Conservation (phyloP, 2,329 filamentous ascomycete genomes). For the Monosporascus sp. region DNA sequence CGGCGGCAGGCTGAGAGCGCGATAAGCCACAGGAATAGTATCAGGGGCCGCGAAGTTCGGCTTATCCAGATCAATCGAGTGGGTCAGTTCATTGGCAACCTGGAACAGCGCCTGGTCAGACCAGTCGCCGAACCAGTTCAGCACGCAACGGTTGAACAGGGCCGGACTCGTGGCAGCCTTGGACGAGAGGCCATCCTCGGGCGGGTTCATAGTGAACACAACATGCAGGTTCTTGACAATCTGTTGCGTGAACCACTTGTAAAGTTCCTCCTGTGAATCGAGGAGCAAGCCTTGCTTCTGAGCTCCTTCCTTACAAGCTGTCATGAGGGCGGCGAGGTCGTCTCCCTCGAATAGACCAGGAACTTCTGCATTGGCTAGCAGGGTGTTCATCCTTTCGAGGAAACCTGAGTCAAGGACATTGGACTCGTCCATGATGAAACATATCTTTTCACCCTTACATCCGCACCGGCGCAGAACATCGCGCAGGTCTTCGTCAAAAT, state of each 20-base stretch:
- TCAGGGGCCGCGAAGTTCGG: conserved; percentile 81
- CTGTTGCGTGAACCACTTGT: conserved; percentile 99
- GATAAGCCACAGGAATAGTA: conserved; percentile 87
- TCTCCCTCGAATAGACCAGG: conserved; percentile 99
- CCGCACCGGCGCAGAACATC: conserved; percentile 90
- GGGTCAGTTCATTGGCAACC: conserved; percentile 90
- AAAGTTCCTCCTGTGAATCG: conserved; percentile 97
- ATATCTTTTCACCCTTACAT: conserved; percentile 98
- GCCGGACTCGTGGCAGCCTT: conserved; percentile 97
- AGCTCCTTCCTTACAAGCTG: conserved; percentile 95
- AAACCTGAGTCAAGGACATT: conserved; percentile 99
- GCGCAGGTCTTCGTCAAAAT: conserved; percentile 96
- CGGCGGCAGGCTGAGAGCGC: conserved; percentile 75
- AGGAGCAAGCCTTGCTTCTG: conserved; percentile 91
- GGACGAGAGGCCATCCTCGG: conserved; percentile 86
- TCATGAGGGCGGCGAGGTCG: conserved; percentile 97
- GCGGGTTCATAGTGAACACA: conserved; percentile 99
- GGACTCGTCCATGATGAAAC: conserved; percentile 99
- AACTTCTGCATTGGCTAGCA: conserved; percentile 98
- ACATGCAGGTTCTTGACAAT: conserved; percentile 99
- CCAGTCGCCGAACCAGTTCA: conserved; percentile 99
- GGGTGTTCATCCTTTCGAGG: conserved; percentile 97
- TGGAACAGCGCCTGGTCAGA: conserved; percentile 98
- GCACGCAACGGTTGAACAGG: conserved; percentile 97
- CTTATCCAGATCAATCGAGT: conserved; percentile 91